A percentile compares a stretch with the other conserved stretches of the same genome.
These are phyloP conservation scores for Antitrichia curtipendula DNA, from an alignment of 225 moss, liverwort and hornwort species.

Conservation along the genomic window DNA sequence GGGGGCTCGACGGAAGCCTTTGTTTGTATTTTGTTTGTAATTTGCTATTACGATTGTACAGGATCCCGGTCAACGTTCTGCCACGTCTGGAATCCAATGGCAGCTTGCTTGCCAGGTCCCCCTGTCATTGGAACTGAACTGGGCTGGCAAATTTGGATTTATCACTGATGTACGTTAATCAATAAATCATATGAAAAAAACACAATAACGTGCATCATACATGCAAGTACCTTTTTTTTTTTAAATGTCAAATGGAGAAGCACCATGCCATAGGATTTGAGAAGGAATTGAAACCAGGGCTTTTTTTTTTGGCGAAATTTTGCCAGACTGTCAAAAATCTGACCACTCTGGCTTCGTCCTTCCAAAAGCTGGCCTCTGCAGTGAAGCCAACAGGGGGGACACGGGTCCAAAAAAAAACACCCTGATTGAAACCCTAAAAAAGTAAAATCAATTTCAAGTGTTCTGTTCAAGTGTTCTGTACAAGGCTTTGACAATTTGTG, in stretches of 20 bases:
- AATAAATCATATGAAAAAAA: not conserved
- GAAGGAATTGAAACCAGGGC: too few relatives aligned
- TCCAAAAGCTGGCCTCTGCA: too few relatives aligned
- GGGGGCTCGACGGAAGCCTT: constrained; percentile 10
- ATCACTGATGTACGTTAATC: not conserved
- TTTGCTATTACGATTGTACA: not conserved
- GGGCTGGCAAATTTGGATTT: not conserved
- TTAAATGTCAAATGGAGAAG: not conserved
- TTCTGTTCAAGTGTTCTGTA: not conserved
- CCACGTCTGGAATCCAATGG: not conserved
- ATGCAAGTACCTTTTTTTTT: not conserved
- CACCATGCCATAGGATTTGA: not conserved
- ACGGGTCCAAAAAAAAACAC: too few relatives aligned
- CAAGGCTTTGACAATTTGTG: not conserved
- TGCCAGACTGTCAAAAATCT: too few relatives aligned
- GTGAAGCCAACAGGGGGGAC: too few relatives aligned
- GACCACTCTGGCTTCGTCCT: too few relatives aligned
- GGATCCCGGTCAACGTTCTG: not conserved
- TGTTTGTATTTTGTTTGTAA: constrained; percentile 56
- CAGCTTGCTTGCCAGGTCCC: constrained; percentile 2
- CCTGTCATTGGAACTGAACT: constrained; percentile 5
- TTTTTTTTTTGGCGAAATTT: too few relatives aligned
- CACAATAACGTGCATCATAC: not conserved
- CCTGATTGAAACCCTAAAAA: not conserved
- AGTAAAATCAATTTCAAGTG: not conserved